phyloP scores from a whole-genome alignment of 768 basidiomycete species.

The Dentipellis fragilis region DNA sequence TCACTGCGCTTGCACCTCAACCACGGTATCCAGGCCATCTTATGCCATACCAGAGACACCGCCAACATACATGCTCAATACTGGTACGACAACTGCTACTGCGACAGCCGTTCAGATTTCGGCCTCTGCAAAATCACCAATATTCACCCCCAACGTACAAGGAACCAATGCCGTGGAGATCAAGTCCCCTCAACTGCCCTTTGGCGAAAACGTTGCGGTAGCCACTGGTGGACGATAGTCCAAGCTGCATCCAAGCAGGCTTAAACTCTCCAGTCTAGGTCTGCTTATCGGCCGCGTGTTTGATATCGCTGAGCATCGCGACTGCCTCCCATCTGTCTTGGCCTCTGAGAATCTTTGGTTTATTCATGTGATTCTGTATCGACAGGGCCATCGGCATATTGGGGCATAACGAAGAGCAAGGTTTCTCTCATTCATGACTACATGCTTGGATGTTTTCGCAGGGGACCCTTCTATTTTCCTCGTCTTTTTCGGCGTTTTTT shows the following conservation, averaged over 20 bases:
- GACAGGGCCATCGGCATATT: constrained; percentile 3
- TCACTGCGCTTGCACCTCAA: constrained; percentile 4
- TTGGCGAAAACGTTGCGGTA: constrained; percentile 51
- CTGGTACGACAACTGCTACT: no score
- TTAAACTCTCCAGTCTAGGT: neutral
- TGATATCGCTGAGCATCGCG: neutral
- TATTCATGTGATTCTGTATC: constrained; percentile 13
- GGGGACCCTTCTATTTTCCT: constrained; percentile 6
- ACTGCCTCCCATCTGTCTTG: constrained; percentile 6
- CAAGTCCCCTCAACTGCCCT: constrained; percentile 51
- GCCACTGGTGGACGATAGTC: constrained; percentile 28
- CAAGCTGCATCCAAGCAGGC: constrained; percentile 3
- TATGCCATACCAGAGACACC: constrained; percentile 7
- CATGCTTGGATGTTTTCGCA: constrained; percentile 8
- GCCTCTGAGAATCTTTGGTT: constrained; percentile 13
- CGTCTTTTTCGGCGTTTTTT: constrained; percentile 8
- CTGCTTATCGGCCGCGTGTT: neutral
- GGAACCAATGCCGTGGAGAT: constrained; percentile 24
- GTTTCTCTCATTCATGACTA: constrained; percentile 6
- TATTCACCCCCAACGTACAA: no score
- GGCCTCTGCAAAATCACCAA: no score
- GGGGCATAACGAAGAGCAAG: constrained; percentile 12
- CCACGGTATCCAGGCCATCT: constrained; percentile 10
- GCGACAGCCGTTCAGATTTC: no score
- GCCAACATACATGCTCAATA: constrained; percentile 1